A percentile compares a stretch with the other conserved stretches of the same genome.
phyloP scores from a whole-genome alignment of 139 green algal species.

The Tetraselmis striata region DNA sequence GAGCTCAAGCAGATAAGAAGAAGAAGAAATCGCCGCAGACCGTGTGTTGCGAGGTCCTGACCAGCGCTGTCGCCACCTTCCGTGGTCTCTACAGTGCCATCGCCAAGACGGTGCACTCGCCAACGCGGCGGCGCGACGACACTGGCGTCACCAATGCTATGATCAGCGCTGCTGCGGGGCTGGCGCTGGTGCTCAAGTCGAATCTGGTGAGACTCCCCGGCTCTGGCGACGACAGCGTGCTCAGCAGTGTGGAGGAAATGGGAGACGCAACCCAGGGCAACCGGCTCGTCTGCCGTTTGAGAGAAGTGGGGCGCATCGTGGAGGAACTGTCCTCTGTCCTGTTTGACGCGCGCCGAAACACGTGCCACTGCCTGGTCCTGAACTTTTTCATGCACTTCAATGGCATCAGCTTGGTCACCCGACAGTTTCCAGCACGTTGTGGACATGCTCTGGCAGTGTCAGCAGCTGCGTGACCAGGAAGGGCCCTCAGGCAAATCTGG shows the following conservation, averaged over 20 bases:
- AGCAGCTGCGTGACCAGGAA: neutral
- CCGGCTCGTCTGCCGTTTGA: neutral
- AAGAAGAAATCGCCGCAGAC: conserved; percentile 54
- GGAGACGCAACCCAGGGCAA: neutral
- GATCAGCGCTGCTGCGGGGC: conserved; percentile 44
- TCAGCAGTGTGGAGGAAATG: neutral
- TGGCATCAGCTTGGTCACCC: conserved; percentile 26
- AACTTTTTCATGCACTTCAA: conserved; percentile 64
- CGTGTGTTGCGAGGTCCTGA: conserved; percentile 59
- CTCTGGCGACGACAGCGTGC: neutral
- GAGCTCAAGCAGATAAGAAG: too few species aligned
- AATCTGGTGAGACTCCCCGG: conserved; percentile 31
- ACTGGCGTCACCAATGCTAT: conserved; percentile 28
- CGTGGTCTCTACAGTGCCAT: conserved; percentile 63
- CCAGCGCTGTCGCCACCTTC: conserved; percentile 55
- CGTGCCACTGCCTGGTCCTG: conserved; percentile 73
- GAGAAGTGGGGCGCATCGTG: conserved; percentile 35
- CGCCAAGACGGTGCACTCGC: conserved; percentile 74
- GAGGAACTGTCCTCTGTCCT: conserved; percentile 64
- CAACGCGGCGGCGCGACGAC: conserved; percentile 53
- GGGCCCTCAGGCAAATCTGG: too few species aligned
- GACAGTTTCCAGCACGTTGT: conserved; percentile 17
- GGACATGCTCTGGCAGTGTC: conserved; percentile 18
- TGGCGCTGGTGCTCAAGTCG: conserved; percentile 58
- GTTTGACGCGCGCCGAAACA: conserved; percentile 69